Evolutionary conservation across 345 rosid genomes (phyloP), one percentile per base, ranked within the genome.

Genomic region (Camelina sativa): DNA sequence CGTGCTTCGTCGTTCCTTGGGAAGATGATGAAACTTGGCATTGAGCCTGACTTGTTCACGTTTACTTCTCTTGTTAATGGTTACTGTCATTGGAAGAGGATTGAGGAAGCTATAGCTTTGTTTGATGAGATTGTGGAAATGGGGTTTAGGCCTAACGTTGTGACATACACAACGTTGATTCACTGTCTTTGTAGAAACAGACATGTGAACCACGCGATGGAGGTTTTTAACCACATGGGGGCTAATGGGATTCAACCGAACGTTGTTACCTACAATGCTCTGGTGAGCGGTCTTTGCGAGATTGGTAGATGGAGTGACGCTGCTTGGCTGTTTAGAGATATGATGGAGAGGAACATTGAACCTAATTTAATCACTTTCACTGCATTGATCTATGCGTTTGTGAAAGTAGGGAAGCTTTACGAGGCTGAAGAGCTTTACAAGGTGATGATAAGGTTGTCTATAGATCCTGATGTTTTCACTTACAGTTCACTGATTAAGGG

Each of bases 401-500:
- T 34, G 40, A 75, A 75, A 68, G 57, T 9, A 41, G 69, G 82
- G 67, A 73, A 50, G 73, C 11, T 78, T 63, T 2, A 19, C 0
- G 82, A 82, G 20, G 87, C 86, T 48, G 32, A 12, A 17, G 67
- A 56, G 15, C 59, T 78, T 20, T 59, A 48, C 43, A 65, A 60
- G 30, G 25, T 59, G 65, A 80, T 84, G 86, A 65, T 61, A 11
- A 30, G 38, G 1, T 67, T 47, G 54, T 82, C 62, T 11, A 1
- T 65, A 25, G 52, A 20, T 6, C 87, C 87, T 57, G 67, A 67
- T 47, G 75, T 81, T 50, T 63, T 81, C 66, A 81, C 86, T 58
- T 81, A 77, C 72, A 83, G 38, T 22, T 72, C 86, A 0, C 20
- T 83, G 54, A 81, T 85, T 37, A 30, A 54, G 17, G 88, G 84